Evolutionary conservation across 805 yeast species (phyloP).

Genomic region (Candida pini): DNA sequence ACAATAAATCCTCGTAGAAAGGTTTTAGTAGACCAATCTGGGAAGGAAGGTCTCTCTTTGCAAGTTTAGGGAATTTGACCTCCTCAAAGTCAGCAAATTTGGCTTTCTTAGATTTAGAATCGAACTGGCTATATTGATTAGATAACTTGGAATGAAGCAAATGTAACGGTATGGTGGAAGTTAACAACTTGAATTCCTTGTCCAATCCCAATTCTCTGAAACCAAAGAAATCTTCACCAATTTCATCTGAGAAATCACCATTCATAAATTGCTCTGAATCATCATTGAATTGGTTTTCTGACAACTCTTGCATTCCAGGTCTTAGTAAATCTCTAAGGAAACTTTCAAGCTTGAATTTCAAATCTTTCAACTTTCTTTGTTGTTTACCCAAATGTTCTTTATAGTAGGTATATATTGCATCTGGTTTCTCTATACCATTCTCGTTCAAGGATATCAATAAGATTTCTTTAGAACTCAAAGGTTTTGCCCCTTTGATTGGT

Average conservation of each 20-base stretch:
- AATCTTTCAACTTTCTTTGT: slow-evolving; percentile 60
- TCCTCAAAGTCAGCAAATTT: slow-evolving; percentile 64
- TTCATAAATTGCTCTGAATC: slow-evolving; percentile 90
- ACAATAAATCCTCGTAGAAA: slow-evolving; percentile 39
- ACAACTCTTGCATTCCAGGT: slow-evolving; percentile 66
- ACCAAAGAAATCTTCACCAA: slow-evolving; percentile 98
- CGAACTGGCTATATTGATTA: slow-evolving; percentile 44
- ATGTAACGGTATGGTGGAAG: slow-evolving; percentile 85
- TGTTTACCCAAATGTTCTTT: slow-evolving; percentile 69
- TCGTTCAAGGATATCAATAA: slow-evolving; percentile 65
- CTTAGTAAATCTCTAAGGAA: slow-evolving; percentile 77
- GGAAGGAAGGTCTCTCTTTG: slow-evolving; percentile 42
- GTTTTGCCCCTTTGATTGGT: slow-evolving; percentile 19
- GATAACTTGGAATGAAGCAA: slow-evolving; percentile 72
- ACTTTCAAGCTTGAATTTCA: slow-evolving; percentile 57
- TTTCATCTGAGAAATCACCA: slow-evolving; percentile 89
- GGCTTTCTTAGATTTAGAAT: slow-evolving; percentile 39
- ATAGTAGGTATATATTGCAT: slow-evolving; percentile 65
- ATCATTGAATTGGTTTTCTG: slow-evolving; percentile 77
- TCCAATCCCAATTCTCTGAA: slow-evolving; percentile 91
- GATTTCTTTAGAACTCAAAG: slow-evolving; percentile 34
- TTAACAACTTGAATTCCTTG: slow-evolving; percentile 79
- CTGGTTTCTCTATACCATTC: slow-evolving; percentile 80
- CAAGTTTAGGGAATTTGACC: slow-evolving; percentile 46
- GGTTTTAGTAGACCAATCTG: slow-evolving; percentile 58